A percentile compares a stretch with the other conserved stretches of the same genome.
phyloP scores from a whole-genome alignment of 768 basidiomycete genomes.

The Pleurotus djamor region DNA sequence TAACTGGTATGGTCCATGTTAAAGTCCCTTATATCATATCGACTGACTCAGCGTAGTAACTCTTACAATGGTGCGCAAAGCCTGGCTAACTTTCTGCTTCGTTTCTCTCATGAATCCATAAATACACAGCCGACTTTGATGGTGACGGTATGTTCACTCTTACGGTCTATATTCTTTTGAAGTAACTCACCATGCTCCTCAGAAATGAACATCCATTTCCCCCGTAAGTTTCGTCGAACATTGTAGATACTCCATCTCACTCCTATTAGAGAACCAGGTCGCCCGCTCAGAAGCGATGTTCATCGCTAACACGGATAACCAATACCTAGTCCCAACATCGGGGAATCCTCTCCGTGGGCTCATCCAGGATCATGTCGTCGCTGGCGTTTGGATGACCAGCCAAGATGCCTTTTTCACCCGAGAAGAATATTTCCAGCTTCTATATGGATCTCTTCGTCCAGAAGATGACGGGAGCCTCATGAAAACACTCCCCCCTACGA shows the following conservation, averaged over 20 bases:
- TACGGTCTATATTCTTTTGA: background rate
- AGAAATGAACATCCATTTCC: conserved; percentile 99
- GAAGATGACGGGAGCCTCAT: conserved; percentile 79
- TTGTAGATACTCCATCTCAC: conserved; percentile 2
- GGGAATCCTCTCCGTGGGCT: conserved; percentile 96
- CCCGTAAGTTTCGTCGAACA: conserved; percentile 59
- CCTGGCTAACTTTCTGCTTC: background rate
- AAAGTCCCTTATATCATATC: background rate
- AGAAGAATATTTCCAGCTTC: conserved; percentile 93
- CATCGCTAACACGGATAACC: conserved; percentile 97
- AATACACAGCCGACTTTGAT: conserved; percentile 76
- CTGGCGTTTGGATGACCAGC: conserved; percentile 99
- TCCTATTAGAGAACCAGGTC: conserved; percentile 78
- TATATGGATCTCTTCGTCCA: conserved; percentile 91
- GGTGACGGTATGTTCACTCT: conserved; percentile 65
- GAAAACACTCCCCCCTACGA: conserved; percentile 82
- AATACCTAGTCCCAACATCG: conserved; percentile 98
- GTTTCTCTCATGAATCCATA: background rate
- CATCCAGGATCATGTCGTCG: conserved; percentile 98
- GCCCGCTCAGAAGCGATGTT: conserved; percentile 92
- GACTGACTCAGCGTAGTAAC: conserved; percentile 53
- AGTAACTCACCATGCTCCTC: conserved; percentile 15
- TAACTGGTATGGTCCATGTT: conserved; percentile 71
- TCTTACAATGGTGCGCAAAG: conserved; percentile 84
- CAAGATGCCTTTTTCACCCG: conserved; percentile 94